phyloP scores from a whole-genome alignment of 2,329 filamentous ascomycete genomes.

The Botrytis elliptica region DNA sequence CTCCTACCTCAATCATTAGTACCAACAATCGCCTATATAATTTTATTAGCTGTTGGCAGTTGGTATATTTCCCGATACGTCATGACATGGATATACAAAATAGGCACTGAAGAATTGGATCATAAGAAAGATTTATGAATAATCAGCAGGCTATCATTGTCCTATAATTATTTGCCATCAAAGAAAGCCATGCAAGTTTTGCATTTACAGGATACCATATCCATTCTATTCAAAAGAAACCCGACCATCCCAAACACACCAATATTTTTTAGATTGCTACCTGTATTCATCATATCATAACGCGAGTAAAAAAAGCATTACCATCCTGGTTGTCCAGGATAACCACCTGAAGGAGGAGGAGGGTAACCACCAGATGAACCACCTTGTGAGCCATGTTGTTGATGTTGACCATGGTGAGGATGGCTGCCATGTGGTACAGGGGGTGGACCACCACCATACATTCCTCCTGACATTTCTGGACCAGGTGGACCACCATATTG shows the following conservation, averaged over 20 bases:
- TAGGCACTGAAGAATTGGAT: slow-evolving; percentile 19
- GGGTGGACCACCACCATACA: slow-evolving; percentile 16
- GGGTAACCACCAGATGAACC: slow-evolving; percentile 19
- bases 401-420: slow-evolving; percentile 22
- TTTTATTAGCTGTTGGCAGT: slow-evolving; percentile 52
- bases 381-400: slow-evolving; percentile 21
- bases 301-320: slow-evolving; percentile 7
- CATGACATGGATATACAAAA: slow-evolving; percentile 28
- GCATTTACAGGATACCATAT: slow-evolving; percentile 19
- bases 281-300: slow-evolving; percentile 4
- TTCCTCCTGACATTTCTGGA: slow-evolving; percentile 15
- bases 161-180: not conserved
- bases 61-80: slow-evolving; percentile 36
- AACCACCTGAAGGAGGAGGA: slow-evolving; percentile 14
- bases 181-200: not conserved
- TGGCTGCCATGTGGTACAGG: slow-evolving; percentile 18
- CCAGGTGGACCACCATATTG: slow-evolving; percentile 13
- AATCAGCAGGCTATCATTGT: not conserved
- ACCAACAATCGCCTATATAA: slow-evolving; percentile 68
- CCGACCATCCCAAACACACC: slow-evolving; percentile 4
- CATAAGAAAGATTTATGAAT: slow-evolving; percentile 27
- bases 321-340: slow-evolving; percentile 19
- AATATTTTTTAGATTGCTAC: not conserved
- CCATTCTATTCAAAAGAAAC: not conserved
- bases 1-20: slow-evolving; percentile 74